Conservation (phyloP, 2,329 filamentous ascomycete species). For the Epichloe typhina region DNA sequence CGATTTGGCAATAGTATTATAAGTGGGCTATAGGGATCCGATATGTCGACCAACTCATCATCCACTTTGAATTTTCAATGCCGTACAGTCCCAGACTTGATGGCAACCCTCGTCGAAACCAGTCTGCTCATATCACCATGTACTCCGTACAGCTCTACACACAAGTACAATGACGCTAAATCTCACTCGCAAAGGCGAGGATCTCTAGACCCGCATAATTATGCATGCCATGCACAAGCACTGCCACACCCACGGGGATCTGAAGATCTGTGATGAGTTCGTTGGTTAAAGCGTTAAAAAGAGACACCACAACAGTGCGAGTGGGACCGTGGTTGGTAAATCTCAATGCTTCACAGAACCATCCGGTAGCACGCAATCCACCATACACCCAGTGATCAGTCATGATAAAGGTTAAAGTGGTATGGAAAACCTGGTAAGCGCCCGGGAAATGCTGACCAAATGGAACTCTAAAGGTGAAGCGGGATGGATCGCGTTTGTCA, state of each 20-base stretch:
- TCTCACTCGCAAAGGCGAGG: rapidly evolving
- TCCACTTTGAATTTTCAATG: neutral
- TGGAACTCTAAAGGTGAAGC: rapidly evolving
- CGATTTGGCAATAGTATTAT: too few species aligned
- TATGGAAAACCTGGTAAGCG: too few species aligned
- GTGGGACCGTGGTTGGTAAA: rapidly evolving
- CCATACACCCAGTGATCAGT: rapidly evolving
- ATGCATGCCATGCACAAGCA: rapidly evolving
- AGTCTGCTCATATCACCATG: too few species aligned
- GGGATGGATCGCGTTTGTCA: too few species aligned
- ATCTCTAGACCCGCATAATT: rapidly evolving
- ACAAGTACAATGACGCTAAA: too few species aligned
- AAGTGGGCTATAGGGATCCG: too few species aligned
- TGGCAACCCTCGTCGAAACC: too few species aligned
- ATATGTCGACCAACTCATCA: neutral
- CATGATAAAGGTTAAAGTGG: too few species aligned
- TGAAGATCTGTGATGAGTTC: rapidly evolving
- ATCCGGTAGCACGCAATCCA: rapidly evolving
- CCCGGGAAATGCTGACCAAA: rapidly evolving
- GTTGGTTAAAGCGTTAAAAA: rapidly evolving
- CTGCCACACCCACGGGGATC: too few species aligned
- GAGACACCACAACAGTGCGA: rapidly evolving
- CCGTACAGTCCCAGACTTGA: too few species aligned
- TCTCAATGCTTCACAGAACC: too few species aligned
- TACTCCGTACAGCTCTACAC: too few species aligned